Evolutionary conservation across 306 rosid genomes (phyloP), one percentile per base, ranked within the genome.

Genomic region (Dalbergia cochinchinensis): DNA sequence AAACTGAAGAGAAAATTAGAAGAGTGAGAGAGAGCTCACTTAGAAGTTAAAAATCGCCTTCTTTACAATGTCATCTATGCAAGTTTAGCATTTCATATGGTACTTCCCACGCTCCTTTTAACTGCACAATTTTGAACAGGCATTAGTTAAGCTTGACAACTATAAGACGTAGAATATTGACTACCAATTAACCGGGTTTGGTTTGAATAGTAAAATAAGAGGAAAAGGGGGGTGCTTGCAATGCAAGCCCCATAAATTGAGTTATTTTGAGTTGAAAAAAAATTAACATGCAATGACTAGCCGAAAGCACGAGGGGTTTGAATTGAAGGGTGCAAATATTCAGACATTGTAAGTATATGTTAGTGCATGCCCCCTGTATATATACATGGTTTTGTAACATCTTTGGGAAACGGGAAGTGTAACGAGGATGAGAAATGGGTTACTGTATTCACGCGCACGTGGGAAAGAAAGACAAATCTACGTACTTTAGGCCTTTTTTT

Each of bases 291-390:
- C 2, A 1, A 15, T 12, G 69, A 76, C 78, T 79, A 31, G 53
- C 14, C 69, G 78, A 63, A 41, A n/a, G 65, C 76, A 67, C 74
- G 81, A 81, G 79, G 79, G 55, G 16, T 71, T 86, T 87, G 82
- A 81, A 83, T 73, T 69, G 81, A 85, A 78, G 78, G 45, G 72
- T 80, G 61, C 72, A 80, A 83, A 70, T 53, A 14, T 37, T 60
- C 71, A 60, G 47, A 60, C 44, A 35, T 1, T 16, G 18, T 33
- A 34, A 4, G 4, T 69, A 14, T 55, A 33, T n/a, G 47, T 20
- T 2, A 20, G 12, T 55, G 54, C 65, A 39, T 76, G 37, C 61
- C 63, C 26, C 47, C 2, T 37, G 5, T 31, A 12, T 73, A 7
- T 73, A 7, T 44, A 22, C 45, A 65, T 73, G 51, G 13, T 44